phyloP scores from a whole-genome alignment of 2,329 filamentous ascomycete genomes.

The Colletotrichum scovillei region DNA sequence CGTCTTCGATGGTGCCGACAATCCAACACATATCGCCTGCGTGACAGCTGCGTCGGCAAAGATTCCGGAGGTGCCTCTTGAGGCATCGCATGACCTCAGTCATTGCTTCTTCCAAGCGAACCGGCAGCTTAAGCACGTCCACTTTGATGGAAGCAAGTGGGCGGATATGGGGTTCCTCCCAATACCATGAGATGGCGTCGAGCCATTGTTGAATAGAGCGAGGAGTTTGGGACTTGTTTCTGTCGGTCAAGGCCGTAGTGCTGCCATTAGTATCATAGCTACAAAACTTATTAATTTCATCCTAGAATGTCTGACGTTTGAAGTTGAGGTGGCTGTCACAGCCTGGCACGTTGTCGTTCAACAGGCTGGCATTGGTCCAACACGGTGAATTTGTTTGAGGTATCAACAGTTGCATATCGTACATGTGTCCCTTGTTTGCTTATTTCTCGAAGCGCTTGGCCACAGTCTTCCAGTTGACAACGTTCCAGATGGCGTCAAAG shows the following conservation, averaged over 20 bases:
- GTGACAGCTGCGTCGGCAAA: conserved; percentile 25
- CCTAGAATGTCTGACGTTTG: not conserved
- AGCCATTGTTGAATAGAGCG: not conserved
- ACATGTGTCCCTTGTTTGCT: conserved; percentile 23
- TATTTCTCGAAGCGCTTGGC: conserved; percentile 76
- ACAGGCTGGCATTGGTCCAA: not conserved
- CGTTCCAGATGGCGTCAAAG: conserved; percentile 93
- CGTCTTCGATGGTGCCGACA: conserved; percentile 28
- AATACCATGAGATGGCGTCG: not conserved
- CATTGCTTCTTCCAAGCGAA: conserved; percentile 33
- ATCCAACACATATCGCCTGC: conserved; percentile 31
- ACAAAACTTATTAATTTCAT: not conserved
- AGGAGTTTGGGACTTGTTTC: not conserved
- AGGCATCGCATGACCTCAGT: conserved; percentile 22
- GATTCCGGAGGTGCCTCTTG: conserved; percentile 13
- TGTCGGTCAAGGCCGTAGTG: not conserved
- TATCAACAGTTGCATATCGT: conserved; percentile 30
- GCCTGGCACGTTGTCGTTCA: not conserved
- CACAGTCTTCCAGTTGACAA: conserved; percentile 94
- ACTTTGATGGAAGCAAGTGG: conserved; percentile 30
- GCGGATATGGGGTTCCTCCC: conserved; percentile 18
- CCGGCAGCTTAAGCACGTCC: conserved; percentile 23
- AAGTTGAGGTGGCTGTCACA: not conserved
- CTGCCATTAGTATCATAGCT: not conserved
- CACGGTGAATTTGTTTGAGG: conserved; percentile 18